Conservation (phyloP, 768 basidiomycete species). For the Rhizopogon vinicolor region DNA sequence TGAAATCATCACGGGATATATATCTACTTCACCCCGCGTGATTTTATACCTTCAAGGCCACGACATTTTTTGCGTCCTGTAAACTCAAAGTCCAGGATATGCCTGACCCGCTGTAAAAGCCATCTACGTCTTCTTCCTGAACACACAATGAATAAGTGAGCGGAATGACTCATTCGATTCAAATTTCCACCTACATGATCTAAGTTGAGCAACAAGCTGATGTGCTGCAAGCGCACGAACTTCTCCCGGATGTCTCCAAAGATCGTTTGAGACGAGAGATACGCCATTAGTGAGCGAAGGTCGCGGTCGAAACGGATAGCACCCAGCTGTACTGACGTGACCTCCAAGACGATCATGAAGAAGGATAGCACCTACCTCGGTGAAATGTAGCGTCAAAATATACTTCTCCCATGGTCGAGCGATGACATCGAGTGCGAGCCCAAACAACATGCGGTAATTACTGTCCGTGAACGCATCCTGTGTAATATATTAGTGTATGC, state of each 20-base stretch:
- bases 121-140: constrained; percentile 92
- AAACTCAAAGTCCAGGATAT: constrained; percentile 82
- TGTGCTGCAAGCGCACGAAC: constrained; percentile 88
- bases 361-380: constrained; percentile 55
- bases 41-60: constrained; percentile 44
- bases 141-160: background rate
- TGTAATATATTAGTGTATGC: background rate
- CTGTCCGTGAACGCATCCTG: constrained; percentile 85
- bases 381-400: constrained; percentile 74
- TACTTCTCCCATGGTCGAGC: constrained; percentile 96
- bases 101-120: constrained; percentile 91
- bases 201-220: constrained; percentile 86
- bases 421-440: constrained; percentile 78
- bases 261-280: constrained; percentile 81
- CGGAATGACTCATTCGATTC: background rate
- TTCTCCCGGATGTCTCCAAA: constrained; percentile 92
- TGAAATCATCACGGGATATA: constrained; percentile 4
- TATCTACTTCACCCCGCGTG: background rate
- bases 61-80: constrained; percentile 71
- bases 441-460: constrained; percentile 86
- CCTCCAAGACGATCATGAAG: background rate
- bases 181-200: constrained; percentile 49
- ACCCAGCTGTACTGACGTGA: constrained; percentile 61
- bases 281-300: constrained; percentile 75
- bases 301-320: constrained; percentile 95